Evolutionary conservation across 192 early-diverging fungal genomes (phyloP).

Genomic region (Geranomyces michiganensis): DNA sequence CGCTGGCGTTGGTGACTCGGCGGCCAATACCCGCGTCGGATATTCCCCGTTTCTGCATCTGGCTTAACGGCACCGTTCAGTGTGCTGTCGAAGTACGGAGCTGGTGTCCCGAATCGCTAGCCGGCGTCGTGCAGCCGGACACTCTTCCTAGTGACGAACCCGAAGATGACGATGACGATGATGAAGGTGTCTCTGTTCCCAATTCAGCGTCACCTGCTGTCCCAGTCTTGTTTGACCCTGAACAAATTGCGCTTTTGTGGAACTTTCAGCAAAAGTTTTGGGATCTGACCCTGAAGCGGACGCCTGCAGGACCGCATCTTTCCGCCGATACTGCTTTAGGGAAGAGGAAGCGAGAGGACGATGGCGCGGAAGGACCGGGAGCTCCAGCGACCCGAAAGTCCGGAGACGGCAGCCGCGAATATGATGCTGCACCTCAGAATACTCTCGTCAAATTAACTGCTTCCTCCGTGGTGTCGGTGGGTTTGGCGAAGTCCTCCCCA

Average conservation of each 20-base stretch:
- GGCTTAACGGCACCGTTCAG: slow-evolving; percentile 17
- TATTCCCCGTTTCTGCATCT: slow-evolving; percentile 36
- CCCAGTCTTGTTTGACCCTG: slow-evolving; percentile 27
- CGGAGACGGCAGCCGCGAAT: not conserved
- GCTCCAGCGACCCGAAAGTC: not conserved
- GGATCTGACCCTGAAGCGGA: slow-evolving; percentile 27
- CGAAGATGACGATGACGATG: slow-evolving; percentile 26
- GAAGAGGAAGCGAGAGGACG: slow-evolving; percentile 23
- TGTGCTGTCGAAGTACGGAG: slow-evolving; percentile 34
- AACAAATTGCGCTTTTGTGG: slow-evolving; percentile 21
- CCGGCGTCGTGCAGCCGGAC: not conserved
- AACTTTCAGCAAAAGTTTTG: slow-evolving; percentile 47
- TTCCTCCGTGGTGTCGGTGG: too few species aligned
- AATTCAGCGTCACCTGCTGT: not conserved
- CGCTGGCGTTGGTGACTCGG: slow-evolving; percentile 42
- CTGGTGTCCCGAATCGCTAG: slow-evolving; percentile 15
- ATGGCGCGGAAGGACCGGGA: not conserved
- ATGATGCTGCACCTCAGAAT: too few species aligned
- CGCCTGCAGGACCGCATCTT: not conserved
- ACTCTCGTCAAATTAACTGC: too few species aligned
- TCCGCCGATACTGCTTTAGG: not conserved
- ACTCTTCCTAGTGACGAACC: not conserved
- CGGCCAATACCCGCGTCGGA: slow-evolving; percentile 27
- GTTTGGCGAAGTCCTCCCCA: too few species aligned
- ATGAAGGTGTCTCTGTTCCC: not conserved